These are phyloP conservation scores for Steccherinum ochraceum DNA, from an alignment of 768 basidiomycete genomes.

Conservation along the genomic window DNA sequence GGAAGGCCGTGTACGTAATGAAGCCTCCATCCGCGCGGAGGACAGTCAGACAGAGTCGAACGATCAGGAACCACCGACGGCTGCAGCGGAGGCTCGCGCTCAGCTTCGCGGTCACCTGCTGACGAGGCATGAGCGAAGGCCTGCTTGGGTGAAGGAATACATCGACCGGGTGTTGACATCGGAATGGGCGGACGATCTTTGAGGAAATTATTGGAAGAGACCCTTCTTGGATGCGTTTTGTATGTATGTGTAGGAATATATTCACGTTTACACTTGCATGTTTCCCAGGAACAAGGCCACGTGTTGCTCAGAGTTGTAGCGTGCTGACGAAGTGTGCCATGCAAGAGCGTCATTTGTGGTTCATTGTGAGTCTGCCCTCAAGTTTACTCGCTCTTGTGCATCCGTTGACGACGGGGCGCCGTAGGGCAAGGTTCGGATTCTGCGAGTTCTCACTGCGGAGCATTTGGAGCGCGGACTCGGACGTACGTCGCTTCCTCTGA, in stretches of 20 bases:
- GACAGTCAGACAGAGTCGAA: constrained; percentile 14
- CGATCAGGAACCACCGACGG: constrained; percentile 3
- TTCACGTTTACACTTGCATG: not conserved
- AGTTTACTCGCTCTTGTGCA: too few species aligned
- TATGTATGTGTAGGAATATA: not conserved
- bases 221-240: not conserved
- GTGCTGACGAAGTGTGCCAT: too few species aligned
- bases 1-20: constrained; percentile 63
- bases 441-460: too few species aligned
- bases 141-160: constrained; percentile 59
- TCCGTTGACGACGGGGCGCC: too few species aligned
- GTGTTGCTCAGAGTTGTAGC: too few species aligned
- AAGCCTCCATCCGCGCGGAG: constrained; percentile 38
- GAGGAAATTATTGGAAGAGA: constrained; percentile 25
- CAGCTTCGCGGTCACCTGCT: constrained; percentile 37
- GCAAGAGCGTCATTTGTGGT: too few species aligned
- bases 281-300: constrained; percentile 5
- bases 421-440: too few species aligned
- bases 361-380: too few species aligned
- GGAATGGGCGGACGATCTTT: constrained; percentile 67
- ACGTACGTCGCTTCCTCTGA: too few species aligned
- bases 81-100: constrained; percentile 16
- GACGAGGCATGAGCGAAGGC: constrained; percentile 44
- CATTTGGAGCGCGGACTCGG: too few species aligned
- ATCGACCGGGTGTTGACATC: constrained; percentile 55